Conservation (phyloP, 1,284 basidiomycete genomes). For the Ceratobasidium sp. region DNA sequence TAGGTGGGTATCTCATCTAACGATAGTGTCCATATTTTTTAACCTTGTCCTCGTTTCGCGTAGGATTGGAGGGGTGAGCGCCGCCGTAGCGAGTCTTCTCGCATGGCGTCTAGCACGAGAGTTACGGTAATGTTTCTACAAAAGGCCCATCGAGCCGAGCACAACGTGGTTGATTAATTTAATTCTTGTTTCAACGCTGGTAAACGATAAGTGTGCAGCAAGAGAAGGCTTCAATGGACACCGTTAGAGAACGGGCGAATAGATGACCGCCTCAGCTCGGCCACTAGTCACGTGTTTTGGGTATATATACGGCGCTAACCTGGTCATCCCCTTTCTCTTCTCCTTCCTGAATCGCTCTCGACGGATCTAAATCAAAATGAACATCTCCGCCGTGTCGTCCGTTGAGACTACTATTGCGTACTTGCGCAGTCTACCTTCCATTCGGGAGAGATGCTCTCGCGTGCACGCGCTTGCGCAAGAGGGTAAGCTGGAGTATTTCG, state of each 20-base stretch:
- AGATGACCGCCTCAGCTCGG: conserved; percentile 15
- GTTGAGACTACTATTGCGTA: conserved; percentile 65
- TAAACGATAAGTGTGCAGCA: conserved; percentile 1
- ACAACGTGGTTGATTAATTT: too few relatives aligned
- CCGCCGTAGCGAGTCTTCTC: conserved; percentile 76
- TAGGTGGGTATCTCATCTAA: too few relatives aligned
- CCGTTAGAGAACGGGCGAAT: neutral
- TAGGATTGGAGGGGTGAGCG: conserved; percentile 79
- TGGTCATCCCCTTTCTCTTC: neutral
- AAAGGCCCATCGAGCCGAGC: neutral
- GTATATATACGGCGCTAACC: neutral
- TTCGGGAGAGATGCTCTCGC: conserved; percentile 84
- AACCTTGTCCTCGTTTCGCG: too few relatives aligned
- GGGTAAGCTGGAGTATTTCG: conserved; percentile 86
- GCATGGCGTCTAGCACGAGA: conserved; percentile 71
- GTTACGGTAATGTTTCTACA: conserved; percentile 30
- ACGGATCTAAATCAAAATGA: conserved; percentile 18
- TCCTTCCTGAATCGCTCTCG: neutral
- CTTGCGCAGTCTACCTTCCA: conserved; percentile 87
- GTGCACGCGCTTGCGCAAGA: conserved; percentile 83
- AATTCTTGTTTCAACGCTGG: neutral
- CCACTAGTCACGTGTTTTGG: conserved; percentile 32
- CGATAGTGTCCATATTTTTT: too few relatives aligned
- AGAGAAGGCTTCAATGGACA: conserved; percentile 23
- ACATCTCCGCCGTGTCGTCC: conserved; percentile 12